Percentiles rank a stretch among this genome's conserved stretches.
Conservation (phyloP, 2,329 filamentous ascomycete species). For the Fusarium sp. region DNA sequence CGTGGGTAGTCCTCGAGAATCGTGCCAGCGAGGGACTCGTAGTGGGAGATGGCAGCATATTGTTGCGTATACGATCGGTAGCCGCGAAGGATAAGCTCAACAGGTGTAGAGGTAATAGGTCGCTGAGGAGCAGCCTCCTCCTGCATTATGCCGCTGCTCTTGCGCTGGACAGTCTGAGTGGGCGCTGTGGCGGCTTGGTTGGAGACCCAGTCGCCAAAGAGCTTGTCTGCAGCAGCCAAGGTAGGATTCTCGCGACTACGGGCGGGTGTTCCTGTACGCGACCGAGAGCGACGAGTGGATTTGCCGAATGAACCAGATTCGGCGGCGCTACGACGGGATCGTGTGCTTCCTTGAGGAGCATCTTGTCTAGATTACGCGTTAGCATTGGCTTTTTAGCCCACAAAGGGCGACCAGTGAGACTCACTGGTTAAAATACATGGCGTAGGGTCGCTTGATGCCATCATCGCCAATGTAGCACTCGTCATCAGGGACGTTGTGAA, state of each 20-base stretch:
- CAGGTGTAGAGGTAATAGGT: constrained; percentile 55
- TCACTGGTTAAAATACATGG: constrained; percentile 72
- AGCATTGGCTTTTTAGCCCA: constrained; percentile 13
- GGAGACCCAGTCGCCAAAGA: constrained; percentile 68
- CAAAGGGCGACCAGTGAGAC: constrained; percentile 26
- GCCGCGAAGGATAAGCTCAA: constrained; percentile 86
- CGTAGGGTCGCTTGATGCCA: constrained; percentile 71
- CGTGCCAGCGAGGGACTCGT: constrained; percentile 83
- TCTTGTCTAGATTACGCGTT: constrained; percentile 56
- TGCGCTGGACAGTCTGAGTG: constrained; percentile 46
- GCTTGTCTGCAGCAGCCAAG: constrained; percentile 66
- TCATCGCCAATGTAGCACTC: constrained; percentile 73
- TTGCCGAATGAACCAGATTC: constrained; percentile 73
- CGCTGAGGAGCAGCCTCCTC: constrained; percentile 53
- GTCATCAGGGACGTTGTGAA: constrained; percentile 74
- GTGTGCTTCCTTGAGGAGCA: constrained; percentile 57
- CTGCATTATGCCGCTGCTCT: constrained; percentile 50
- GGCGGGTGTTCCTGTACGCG: constrained; percentile 66
- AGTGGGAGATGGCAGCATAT: constrained; percentile 90
- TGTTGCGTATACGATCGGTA: constrained; percentile 72
- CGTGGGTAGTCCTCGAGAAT: constrained; percentile 95
- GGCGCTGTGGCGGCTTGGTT: constrained; percentile 53
- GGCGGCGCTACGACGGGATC: constrained; percentile 62
- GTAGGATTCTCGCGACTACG: constrained; percentile 68
- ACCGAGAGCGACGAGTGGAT: constrained; percentile 70